phyloP scores from a whole-genome alignment of 2,329 filamentous ascomycete genomes.

The Aspergillus neoniger region DNA sequence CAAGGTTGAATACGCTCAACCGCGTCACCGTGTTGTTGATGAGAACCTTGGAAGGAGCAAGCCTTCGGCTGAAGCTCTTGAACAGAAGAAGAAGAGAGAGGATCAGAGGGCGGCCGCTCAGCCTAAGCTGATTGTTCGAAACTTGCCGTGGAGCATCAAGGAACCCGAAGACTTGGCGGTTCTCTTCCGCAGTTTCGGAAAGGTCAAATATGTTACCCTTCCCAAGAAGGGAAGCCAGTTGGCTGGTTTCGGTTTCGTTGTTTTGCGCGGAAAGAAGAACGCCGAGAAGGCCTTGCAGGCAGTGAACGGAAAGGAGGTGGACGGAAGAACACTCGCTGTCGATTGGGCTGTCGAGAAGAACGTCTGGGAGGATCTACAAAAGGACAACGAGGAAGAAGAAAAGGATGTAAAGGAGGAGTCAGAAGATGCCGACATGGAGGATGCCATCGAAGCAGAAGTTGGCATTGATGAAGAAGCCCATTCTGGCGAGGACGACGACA shows the following conservation, averaged over 20 bases:
- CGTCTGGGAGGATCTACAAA: slow-evolving; percentile 71
- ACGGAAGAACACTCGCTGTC: slow-evolving; percentile 84
- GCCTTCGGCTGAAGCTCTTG: slow-evolving; percentile 38
- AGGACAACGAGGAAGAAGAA: slow-evolving; percentile 40
- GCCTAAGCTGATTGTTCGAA: slow-evolving; percentile 83
- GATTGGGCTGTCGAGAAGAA: slow-evolving; percentile 96
- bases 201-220: slow-evolving; percentile 83
- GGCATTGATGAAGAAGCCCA: slow-evolving; percentile 2
- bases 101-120: slow-evolving; percentile 62
- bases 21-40: slow-evolving; percentile 70
- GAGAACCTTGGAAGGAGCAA: slow-evolving; percentile 49
- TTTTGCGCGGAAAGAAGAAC: slow-evolving; percentile 83
- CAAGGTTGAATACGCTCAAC: slow-evolving; percentile 83
- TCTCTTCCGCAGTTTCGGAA: slow-evolving; percentile 84
- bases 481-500: slow-evolving; percentile 37
- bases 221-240: slow-evolving; percentile 73
- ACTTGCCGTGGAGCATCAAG: slow-evolving; percentile 95
- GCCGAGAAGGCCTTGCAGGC: slow-evolving; percentile 83
- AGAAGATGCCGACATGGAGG: slow-evolving; percentile 60
- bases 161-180: slow-evolving; percentile 74
- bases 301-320: slow-evolving; percentile 86
- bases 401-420: slow-evolving; percentile 31
- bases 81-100: slow-evolving; percentile 50
- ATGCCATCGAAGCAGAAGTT: slow-evolving; percentile 51
- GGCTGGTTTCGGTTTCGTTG: slow-evolving; percentile 89